Conservation (phyloP, 176 grass and related monocot genomes). For the Cocos nucifera region DNA sequence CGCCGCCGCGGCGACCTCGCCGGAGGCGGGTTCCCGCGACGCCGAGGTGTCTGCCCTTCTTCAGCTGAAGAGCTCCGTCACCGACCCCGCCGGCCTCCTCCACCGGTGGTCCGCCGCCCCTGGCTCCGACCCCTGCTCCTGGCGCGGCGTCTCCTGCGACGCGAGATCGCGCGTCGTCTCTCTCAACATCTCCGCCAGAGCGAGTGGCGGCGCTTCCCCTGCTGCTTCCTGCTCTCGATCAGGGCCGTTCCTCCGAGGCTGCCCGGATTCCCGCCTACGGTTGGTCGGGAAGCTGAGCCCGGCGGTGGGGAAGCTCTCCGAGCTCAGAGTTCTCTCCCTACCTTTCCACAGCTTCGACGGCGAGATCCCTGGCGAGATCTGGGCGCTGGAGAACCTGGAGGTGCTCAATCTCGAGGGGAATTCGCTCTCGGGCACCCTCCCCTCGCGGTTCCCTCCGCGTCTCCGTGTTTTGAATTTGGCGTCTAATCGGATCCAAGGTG, state of each 20-base stretch:
- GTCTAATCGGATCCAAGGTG: conserved; percentile 50
- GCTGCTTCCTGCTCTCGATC: background rate
- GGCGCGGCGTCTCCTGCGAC: conserved; percentile 63
- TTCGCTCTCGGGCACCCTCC: conserved; percentile 43
- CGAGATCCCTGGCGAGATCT: conserved; percentile 45
- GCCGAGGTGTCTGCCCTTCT: conserved; percentile 46
- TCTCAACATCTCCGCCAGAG: conserved; percentile 37
- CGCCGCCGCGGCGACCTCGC: background rate
- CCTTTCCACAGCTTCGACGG: conserved; percentile 41
- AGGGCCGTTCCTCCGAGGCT: background rate
- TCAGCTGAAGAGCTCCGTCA: conserved; percentile 47
- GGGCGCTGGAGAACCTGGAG: conserved; percentile 39
- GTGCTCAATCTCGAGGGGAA: conserved; percentile 40
- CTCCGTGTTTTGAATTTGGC: conserved; percentile 52
- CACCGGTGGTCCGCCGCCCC: conserved; percentile 32
- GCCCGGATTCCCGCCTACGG: background rate
- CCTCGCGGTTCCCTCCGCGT: conserved; percentile 33
- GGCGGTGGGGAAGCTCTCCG: background rate
- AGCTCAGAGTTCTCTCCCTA: conserved; percentile 17
- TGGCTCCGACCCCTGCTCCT: conserved; percentile 39
- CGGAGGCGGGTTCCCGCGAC: background rate
- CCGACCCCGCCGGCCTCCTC: conserved; percentile 45
- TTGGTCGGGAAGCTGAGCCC: conserved; percentile 9
- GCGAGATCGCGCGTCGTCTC: conserved; percentile 33
- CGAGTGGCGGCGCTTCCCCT: background rate